These are phyloP conservation scores for Arabidopsis arenosa DNA, from an alignment of 345 rosid genomes.

Conservation along the genomic window DNA sequence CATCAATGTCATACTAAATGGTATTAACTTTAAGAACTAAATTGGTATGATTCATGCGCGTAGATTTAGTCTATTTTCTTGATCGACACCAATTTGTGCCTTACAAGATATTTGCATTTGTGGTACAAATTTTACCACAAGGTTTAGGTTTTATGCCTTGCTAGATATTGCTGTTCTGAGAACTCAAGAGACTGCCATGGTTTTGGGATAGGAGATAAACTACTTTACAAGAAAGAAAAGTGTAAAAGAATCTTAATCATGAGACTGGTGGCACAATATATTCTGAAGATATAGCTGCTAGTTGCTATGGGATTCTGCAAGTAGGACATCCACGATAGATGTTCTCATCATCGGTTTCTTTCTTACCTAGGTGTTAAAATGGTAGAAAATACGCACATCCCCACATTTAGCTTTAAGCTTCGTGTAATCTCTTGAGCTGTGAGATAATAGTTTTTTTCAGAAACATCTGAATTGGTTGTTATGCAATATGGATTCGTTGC, in stretches of 20 bases:
- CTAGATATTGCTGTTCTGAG: not conserved
- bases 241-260: slow-evolving; percentile 49
- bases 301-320: slow-evolving; percentile 52
- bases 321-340: slow-evolving; percentile 39
- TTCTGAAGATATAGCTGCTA: slow-evolving; percentile 49
- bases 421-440: slow-evolving; percentile 5
- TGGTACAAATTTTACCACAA: not conserved
- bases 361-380: slow-evolving; percentile 6
- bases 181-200: not conserved
- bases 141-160: not conserved
- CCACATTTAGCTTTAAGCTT: not conserved
- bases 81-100: not conserved
- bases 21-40: not conserved
- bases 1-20: too few species aligned
- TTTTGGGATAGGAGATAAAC: slow-evolving; percentile 21
- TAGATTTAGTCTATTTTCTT: slow-evolving; percentile 6
- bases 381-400: not conserved
- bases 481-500: not conserved
- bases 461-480: not conserved
- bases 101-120: not conserved
- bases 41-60: not conserved
- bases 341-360: slow-evolving; percentile 22
- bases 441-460: too few species aligned
- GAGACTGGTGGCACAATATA: slow-evolving; percentile 50
- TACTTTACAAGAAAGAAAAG: slow-evolving; percentile 46